These are phyloP conservation scores for Erysimum cheiranthoides DNA, from an alignment of 345 rosid species.

Conservation along the genomic window DNA sequence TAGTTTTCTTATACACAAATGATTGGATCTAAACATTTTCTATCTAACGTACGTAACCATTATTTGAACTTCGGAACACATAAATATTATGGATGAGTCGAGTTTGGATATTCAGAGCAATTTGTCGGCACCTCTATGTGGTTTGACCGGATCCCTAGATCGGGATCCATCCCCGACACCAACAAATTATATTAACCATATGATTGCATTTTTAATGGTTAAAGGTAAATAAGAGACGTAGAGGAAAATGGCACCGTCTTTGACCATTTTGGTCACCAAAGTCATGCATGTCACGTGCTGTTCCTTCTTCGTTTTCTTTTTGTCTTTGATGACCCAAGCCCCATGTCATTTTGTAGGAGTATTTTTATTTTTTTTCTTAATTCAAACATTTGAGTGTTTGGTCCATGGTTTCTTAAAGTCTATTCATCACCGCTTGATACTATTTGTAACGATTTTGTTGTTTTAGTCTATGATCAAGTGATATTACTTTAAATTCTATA, in stretches of 20 bases:
- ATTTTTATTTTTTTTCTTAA: not conserved
- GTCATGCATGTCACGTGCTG: slow-evolving; percentile 33
- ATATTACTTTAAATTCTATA: not conserved
- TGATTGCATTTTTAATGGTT: slow-evolving; percentile 1
- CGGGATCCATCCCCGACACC: too few species aligned
- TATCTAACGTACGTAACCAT: not conserved
- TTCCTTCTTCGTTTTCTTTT: not conserved
- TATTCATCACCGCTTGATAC: not conserved
- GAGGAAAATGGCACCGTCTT: slow-evolving; percentile 3
- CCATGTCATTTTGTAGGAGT: slow-evolving; percentile 10
- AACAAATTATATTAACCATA: not conserved
- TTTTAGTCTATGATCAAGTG: too few species aligned
- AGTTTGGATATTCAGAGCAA: not conserved
- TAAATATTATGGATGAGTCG: not conserved
- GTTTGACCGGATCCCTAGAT: too few species aligned
- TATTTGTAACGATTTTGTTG: not conserved
- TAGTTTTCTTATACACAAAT: not conserved
- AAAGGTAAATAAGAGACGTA: slow-evolving; percentile 27
- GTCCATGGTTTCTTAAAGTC: not conserved
- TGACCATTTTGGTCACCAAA: slow-evolving; percentile 19
- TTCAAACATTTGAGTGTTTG: not conserved
- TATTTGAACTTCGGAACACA: not conserved
- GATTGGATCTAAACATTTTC: not conserved
- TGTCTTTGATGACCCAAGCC: slow-evolving; percentile 18
- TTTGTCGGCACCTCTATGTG: not conserved